Percentiles rank a stretch among this genome's conserved stretches.
phyloP scores from a whole-genome alignment of 2,329 filamentous ascomycete genomes.

The Madurella mycetomatis region DNA sequence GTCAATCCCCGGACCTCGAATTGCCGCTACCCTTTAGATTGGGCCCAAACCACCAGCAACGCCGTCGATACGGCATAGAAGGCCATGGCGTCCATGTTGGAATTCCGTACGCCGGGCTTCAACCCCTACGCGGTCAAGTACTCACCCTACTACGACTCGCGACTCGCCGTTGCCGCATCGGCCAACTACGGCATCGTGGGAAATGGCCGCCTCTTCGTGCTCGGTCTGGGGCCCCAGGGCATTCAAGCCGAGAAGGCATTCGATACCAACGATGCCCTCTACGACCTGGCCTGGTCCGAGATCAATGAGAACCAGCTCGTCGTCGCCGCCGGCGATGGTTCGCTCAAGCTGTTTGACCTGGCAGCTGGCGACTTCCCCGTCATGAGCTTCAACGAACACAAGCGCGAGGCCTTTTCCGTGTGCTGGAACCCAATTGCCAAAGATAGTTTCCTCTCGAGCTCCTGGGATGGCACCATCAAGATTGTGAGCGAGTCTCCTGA shows the following conservation, averaged over 20 bases:
- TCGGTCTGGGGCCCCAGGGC: slow-evolving; percentile 77
- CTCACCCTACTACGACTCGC: slow-evolving; percentile 95
- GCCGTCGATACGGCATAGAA: not conserved
- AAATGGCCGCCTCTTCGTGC: slow-evolving; percentile 83
- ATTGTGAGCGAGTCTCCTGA: slow-evolving; percentile 49
- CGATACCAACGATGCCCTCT: slow-evolving; percentile 95
- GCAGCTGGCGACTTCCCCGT: slow-evolving; percentile 78
- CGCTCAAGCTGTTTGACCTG: slow-evolving; percentile 89
- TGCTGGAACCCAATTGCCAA: slow-evolving; percentile 91
- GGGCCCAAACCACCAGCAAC: not conserved
- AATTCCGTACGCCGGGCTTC: slow-evolving; percentile 88
- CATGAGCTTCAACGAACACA: slow-evolving; percentile 89
- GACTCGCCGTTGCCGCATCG: slow-evolving; percentile 83
- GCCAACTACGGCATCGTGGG: slow-evolving; percentile 96
- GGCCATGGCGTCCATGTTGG: slow-evolving; percentile 65
- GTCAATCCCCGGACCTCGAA: too few species aligned
- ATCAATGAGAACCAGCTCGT: slow-evolving; percentile 92
- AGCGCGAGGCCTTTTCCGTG: slow-evolving; percentile 86
- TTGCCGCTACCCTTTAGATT: not conserved
- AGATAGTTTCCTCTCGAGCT: slow-evolving; percentile 83
- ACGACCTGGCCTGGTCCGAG: slow-evolving; percentile 93
- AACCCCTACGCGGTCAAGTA: slow-evolving; percentile 98
- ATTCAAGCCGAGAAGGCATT: slow-evolving; percentile 86
- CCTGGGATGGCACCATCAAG: slow-evolving; percentile 95
- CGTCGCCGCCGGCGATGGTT: slow-evolving; percentile 86